Evolutionary conservation across 176 grass and related monocot species (phyloP).

Genomic region (Hyparrhenia diplandra): DNA sequence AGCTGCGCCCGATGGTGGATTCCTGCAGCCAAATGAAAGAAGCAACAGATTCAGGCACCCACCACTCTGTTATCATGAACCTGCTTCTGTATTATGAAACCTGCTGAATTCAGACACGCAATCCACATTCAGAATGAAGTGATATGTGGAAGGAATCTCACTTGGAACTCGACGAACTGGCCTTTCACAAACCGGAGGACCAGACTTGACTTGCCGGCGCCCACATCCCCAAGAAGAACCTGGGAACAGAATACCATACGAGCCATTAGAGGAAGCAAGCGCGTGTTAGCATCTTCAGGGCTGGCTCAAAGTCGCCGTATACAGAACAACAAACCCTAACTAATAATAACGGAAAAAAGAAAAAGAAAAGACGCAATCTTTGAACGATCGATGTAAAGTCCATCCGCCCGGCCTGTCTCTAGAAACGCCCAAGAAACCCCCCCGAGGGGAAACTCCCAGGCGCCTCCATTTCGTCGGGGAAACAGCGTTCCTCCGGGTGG

Average conservation of each 20-base stretch:
- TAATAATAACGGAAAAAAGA: neutral
- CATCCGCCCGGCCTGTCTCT: neutral
- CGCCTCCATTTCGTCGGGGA: neutral
- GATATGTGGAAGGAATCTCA: constrained; percentile 7
- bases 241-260: constrained; percentile 15
- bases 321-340: neutral
- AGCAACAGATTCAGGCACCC: neutral
- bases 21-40: constrained; percentile 47
- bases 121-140: neutral
- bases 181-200: constrained; percentile 95
- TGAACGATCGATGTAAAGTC: neutral
- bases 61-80: too few species aligned
- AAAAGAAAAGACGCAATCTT: neutral
- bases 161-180: constrained; percentile 99
- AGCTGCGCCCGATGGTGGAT: constrained; percentile 82
- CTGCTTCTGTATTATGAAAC: neutral
- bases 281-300: neutral
- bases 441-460: neutral
- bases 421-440: neutral
- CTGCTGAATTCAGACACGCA: neutral
- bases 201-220: constrained; percentile 88
- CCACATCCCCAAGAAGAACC: constrained; percentile 97
- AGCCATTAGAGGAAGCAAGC: neutral
- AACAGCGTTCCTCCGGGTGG: neutral
- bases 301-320: constrained; percentile 5